A percentile compares a stretch with the other conserved stretches of the same genome.
Evolutionary conservation across 148 eudicot genomes (phyloP).

Genomic region (Rheum nobile): DNA sequence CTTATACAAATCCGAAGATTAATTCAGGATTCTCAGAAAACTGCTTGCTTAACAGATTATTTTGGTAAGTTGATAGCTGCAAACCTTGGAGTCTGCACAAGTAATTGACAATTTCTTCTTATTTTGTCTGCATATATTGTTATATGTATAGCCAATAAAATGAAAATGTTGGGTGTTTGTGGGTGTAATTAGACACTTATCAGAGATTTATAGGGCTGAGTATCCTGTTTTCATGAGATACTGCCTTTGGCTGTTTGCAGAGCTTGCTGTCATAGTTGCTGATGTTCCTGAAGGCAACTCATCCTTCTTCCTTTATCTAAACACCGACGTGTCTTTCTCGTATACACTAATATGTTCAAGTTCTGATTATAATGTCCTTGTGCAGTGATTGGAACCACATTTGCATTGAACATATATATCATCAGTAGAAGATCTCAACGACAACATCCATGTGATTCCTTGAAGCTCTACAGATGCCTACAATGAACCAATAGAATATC

Average conservation of each 20-base stretch:
- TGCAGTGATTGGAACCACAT: constrained; percentile 20
- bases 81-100: too few species aligned
- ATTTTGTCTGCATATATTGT: too few species aligned
- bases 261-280: constrained; percentile 20
- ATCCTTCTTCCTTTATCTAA: neutral
- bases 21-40: neutral
- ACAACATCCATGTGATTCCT: constrained; percentile 99
- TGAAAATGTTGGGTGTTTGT: neutral
- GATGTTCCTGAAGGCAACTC: constrained; percentile 19
- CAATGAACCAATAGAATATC: constrained; percentile 9
- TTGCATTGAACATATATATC: constrained; percentile 35
- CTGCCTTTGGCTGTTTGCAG: constrained; percentile 19
- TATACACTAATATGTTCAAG: neutral
- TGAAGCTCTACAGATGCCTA: constrained; percentile 98
- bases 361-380: neutral
- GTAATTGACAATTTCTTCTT: too few species aligned
- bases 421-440: constrained; percentile 71
- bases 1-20: neutral
- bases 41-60: neutral
- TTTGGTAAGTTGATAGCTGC: neutral
- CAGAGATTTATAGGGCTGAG: constrained; percentile 13
- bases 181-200: constrained; percentile 12
- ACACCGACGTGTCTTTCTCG: neutral
- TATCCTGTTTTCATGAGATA: constrained; percentile 14
- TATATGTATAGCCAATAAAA: too few species aligned